Base-by-base conservation (phyloP, 306 rosid genomes). In the Prunus mira region DNA sequence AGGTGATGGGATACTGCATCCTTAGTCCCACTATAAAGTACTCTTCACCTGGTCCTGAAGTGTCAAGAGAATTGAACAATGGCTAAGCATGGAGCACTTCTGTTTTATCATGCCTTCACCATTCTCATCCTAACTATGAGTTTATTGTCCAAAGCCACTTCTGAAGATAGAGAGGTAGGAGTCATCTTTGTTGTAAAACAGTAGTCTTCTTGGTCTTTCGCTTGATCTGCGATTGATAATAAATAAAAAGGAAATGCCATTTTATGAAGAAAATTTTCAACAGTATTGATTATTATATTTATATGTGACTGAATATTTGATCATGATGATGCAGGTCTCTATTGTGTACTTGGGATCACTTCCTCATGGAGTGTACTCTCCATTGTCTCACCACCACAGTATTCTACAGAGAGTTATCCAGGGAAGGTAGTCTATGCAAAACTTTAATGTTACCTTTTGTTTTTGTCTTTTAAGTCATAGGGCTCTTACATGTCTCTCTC, bases 291-390 rank as follows among this genome's bases (percentile, higher is more conserved):
- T 7, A 38, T 38, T 38, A 38, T 38, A 6, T 38, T 38, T 38
- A 6, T 38, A 13, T 6, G 5, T 50, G 55, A 50, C 55, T 4
- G 55, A 50, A 50, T 50, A 15, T 50, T 13, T 18, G 18, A 51
- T 71, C 7, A 41, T 18, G 43, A 41, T 25, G 30, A 64, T 19
- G 27, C 69, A 75, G 67, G 60, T 10, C 3, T 38, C 22, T 61
- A 70, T 78, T 22, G 76, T 78, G 62, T 78, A 78, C 45, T 12
- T 78, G 76, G 76, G 76, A 24, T 47, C 70, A 32, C 52, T 60
- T 60, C 61, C 34, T 43, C 63, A 58, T 19, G 60, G 18, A 1
- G 12, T 1, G 10, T 69, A 27, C 51, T 69, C 70, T 28, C 63
- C 75, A 5, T 27, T 20, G 5, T 58, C 76, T 57, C 60, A 60